Evolutionary conservation across 2,329 filamentous ascomycete genomes (phyloP), one percentile per base, ranked within the genome.

Genomic region (Polytolypa hystricis): DNA sequence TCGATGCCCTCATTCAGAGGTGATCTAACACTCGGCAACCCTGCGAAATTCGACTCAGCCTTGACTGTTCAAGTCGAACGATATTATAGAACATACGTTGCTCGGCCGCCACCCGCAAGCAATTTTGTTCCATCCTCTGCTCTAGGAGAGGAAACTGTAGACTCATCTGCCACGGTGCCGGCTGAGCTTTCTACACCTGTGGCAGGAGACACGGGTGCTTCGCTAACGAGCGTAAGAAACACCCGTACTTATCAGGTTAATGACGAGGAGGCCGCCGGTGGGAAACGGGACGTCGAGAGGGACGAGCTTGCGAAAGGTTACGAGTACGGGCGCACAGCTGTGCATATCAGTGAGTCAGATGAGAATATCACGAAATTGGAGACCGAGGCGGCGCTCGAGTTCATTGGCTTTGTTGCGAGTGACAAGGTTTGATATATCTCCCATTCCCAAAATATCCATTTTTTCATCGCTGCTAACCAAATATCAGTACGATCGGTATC

Each of bases 241-340:
- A 69, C 79, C n/a, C 76, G 84, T 28, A 76, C 76, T 1, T 98
- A 96, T 60, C 80, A 81, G 50, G 73, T 96, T 41, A 74, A 79
- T 25, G 84, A 95, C 42, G 72, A 80, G 4, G 66, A 73, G 26
- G 78, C 77, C 0, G 77, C 81, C 0, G 85, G 84, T 11, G 82
- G 83, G 9, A 93, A 89, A 61, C 72, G 71, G 37, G 84, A 94
- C 36, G 78, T 98, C 17, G 76, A 82, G 18, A 77, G 77, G 40
- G 86, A 93, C 10, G 75, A 84, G 11, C 69, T 98, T 25, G 84
- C 84, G n/a, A 93, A 86, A 56, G 91, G 91, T 0, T 98, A 89
- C 52, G 79, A 85, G 52, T 98, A 98, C 55, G 91, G 91, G 30
- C 74, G 86, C 39, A 95, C 89, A 0, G 85, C 84, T 2, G 89